Conservation (phyloP, 2,329 filamentous ascomycete genomes). For the Penicillium brevicompactum region DNA sequence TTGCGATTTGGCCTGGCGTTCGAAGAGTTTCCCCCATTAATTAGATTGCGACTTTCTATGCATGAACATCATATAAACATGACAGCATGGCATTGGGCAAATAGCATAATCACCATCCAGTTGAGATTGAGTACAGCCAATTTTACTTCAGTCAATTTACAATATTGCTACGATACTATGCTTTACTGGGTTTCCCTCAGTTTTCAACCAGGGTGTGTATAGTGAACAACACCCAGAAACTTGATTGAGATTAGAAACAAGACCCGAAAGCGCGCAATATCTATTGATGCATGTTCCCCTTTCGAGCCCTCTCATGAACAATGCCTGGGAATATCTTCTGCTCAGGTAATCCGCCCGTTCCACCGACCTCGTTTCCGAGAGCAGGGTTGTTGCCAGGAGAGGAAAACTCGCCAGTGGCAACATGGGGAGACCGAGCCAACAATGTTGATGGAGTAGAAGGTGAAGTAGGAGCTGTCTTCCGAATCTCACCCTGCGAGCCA, state of each 20-base stretch:
- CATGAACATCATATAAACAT: neutral
- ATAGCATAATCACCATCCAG: neutral
- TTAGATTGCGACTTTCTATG: neutral
- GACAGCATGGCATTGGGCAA: neutral
- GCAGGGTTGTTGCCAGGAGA: constrained; percentile 5
- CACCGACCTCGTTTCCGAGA: constrained; percentile 8
- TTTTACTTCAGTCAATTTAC: neutral
- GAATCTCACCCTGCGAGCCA: neutral
- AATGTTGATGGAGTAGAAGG: constrained; percentile 4
- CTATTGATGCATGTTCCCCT: constrained; percentile 23
- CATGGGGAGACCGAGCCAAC: constrained; percentile 4
- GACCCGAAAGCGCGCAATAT: too few species aligned
- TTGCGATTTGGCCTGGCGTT: neutral
- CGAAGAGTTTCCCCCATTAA: neutral
- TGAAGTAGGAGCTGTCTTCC: neutral
- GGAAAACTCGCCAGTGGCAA: constrained; percentile 11
- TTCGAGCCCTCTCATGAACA: constrained; percentile 41
- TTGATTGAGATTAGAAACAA: too few species aligned
- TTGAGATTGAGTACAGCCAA: neutral
- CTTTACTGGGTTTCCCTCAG: too few species aligned
- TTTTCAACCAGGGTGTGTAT: too few species aligned
- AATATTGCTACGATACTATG: neutral
- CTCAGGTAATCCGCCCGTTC: constrained; percentile 29
- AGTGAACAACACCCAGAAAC: too few species aligned
- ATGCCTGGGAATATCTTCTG: constrained; percentile 48